Evolutionary conservation across 805 yeast genomes (phyloP), one percentile per base, ranked within the genome.

Genomic region (Cyberlindnera xylosilytica): DNA sequence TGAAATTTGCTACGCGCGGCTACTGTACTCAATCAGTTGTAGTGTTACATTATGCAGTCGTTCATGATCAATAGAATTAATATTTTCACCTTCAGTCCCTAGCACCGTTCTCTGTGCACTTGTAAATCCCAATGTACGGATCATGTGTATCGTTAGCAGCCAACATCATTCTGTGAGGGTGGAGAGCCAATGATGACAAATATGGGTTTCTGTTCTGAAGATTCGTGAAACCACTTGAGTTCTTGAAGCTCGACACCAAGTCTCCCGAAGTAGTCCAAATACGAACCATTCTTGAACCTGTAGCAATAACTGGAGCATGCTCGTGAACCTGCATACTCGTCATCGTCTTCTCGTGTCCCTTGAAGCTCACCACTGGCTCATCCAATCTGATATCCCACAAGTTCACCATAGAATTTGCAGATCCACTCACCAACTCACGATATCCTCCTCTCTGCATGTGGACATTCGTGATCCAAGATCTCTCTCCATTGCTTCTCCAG

Each of bases 371-470:
- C 2, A 91, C 86, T 0, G 97, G 91, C 9, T 78, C 78, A 41
- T 78, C 75, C 28, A 70, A 60, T 46, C 99, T 71, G 23, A 93
- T 83, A 64, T 93, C 99, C 98, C 98, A 93, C 20, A 93, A 61
- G 43, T 83, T 85, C 4, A 93, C 84, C 34, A 72, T 69, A 2
- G 99, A 97, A 56, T 87, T 93, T 0, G 85, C 67, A 8, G 84
- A 74, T 0, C 95, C 98, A 49, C 91, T 81, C 3, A 84, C 83
- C 35, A 93, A 72, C 59, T 93, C 99, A 43, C 99, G 73, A 54
- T 79, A 79, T 0, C 99, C 99, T 29, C 99, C 99, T 54, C 99
- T 74, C 68, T 93, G 99, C 95, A 93, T 84, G 56, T 87, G 96
- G 9, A 90, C 81, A 52, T 85, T 87, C 35, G 81, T 70, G 33